Base-by-base conservation (phyloP, 2,329 filamentous ascomycete genomes). In the Fusarium foetens region DNA sequence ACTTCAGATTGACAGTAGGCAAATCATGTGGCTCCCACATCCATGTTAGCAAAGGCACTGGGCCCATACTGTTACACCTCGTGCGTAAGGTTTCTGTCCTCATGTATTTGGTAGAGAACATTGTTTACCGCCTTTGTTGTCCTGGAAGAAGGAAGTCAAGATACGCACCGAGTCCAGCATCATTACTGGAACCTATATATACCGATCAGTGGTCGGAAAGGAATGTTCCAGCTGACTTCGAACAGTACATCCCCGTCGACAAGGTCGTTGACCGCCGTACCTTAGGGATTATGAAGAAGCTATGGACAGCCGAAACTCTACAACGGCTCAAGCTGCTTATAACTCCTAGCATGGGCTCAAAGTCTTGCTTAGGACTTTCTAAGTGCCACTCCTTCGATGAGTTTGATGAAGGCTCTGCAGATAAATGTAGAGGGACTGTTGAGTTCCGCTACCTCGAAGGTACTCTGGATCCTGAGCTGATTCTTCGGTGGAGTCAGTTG, bases 401-500 rank as follows among this genome's bases (percentile, higher is more conserved):
- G 12, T 39, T 21, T 23, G 21, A 9, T 17, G 39, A 21, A 48
- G 39, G 29, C 39, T 11, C 13, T 6, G 17, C 21, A 5, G 51
- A 49, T 11, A n/a, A 36, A 21, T 53, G 53, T 31, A 36, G 49
- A 8, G 73, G 66, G 3, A 57, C 71, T 7, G 58, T 75, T n/a
- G 74, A 75, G 59, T 75, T 75, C 25, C 73, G 74, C 8, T 27
- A 68, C 45, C 59, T 73, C 16, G 66, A 75, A 53, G 66, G 69
- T n/a, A 73, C 55, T 38, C 27, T 76, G 21, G 58, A 75, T 42
- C 71, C 74, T 6, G 71, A 58, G 6, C 49, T 71, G 43, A 59
- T 76, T 29, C 31, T 75, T 17, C 69, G 62, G 29, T 75, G 68
- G 68, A 53, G 61, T 11, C 69, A 76, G 23, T 63, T 76, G 11